A percentile compares a stretch with the other conserved stretches of the same genome.
Evolutionary conservation across 352 stramenopile species (phyloP).

Genomic region (Phytopythium oedochilum): DNA sequence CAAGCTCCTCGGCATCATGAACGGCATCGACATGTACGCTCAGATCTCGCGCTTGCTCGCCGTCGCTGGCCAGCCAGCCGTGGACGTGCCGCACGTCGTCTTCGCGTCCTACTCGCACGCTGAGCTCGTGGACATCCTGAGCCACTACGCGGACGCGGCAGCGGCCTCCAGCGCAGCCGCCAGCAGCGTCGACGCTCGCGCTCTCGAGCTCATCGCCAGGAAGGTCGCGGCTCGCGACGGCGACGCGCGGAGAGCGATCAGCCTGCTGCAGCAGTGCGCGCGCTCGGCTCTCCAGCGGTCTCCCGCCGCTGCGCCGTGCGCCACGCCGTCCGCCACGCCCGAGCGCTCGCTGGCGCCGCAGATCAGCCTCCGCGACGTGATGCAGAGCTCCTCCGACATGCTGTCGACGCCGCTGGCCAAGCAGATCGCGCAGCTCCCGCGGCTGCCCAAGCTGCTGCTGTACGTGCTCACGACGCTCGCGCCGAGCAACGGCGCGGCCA

Average conservation of each 20-base stretch:
- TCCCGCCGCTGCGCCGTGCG: background rate
- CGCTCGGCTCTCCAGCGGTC: conserved; percentile 27
- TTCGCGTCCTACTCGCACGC: conserved; percentile 58
- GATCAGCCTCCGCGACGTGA: conserved; percentile 32
- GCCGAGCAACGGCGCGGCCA: conserved; percentile 20
- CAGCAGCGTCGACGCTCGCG: conserved; percentile 28
- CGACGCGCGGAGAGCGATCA: conserved; percentile 56
- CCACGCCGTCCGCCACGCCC: background rate
- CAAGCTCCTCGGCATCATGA: conserved; percentile 68
- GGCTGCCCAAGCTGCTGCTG: conserved; percentile 60
- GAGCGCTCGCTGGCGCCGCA: conserved; percentile 1
- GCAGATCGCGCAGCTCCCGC: conserved; percentile 58
- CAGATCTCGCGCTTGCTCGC: conserved; percentile 30
- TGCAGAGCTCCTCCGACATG: conserved; percentile 30
- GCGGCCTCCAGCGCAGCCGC: background rate
- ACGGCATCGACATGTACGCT: conserved; percentile 70
- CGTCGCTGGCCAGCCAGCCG: conserved; percentile 7
- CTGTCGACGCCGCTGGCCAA: conserved; percentile 31
- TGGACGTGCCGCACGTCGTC: conserved; percentile 35
- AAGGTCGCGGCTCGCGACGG: conserved; percentile 65
- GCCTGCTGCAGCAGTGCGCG: conserved; percentile 53
- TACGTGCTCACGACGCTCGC: conserved; percentile 59
- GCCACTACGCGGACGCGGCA: conserved; percentile 25
- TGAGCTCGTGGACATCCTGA: conserved; percentile 44
- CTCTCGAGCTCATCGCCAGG: conserved; percentile 59